Base-by-base conservation (phyloP, 2,329 filamentous ascomycete species). In the Lasiodiplodia sp. region DNA sequence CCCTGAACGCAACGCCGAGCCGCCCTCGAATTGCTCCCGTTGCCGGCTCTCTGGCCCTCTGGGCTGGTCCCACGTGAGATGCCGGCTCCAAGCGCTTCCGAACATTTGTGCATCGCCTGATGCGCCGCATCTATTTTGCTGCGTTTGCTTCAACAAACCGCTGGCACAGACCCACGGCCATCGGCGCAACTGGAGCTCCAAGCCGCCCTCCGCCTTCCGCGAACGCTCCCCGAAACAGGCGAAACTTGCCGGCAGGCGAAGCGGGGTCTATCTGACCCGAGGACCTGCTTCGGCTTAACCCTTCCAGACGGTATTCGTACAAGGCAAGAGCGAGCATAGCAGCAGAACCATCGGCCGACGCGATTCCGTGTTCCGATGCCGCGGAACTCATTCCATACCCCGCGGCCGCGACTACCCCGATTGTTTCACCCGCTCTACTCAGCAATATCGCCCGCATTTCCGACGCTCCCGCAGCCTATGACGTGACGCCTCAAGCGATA, bases 251-350 rank as follows among this genome's bases (percentile, higher is more conserved):
- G 47, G 47, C 47, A n/a, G 31, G 60, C 44, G 37, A 34, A 64
- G 60, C 60, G 60, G 60, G 60, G 60, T 64, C 31, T 64, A 40
- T 64, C 44, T n/a, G 2, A 34, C 60, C 60, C 60, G 60, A 64
- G 60, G 60, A 47, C 31, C 31, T 34, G 28, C 44, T 31, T 64
- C 60, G 60, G 60, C 47, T 64, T 64, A 18, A 52, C 12, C n/a
- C 44, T 53, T 14, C 60, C 44, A 37, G 28, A 38, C 60, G 60
- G 60, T 49, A 52, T 16, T 31, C n/a, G 47, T 28, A 3, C 47
- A 52, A 64, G 60, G 60, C 60, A 64, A 64, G 44, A 51, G 55
- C n/a, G 34, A 44, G 21, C 38, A 28, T 4, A 18, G 16, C 38
- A 47, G 10, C 21, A 23, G 21, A 2, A 52, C 16, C 31, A 2